A percentile compares a stretch with the other conserved stretches of the same genome.
These are phyloP conservation scores for Trametopsis cervina DNA, from an alignment of 768 basidiomycete genomes.

Conservation along the genomic window DNA sequence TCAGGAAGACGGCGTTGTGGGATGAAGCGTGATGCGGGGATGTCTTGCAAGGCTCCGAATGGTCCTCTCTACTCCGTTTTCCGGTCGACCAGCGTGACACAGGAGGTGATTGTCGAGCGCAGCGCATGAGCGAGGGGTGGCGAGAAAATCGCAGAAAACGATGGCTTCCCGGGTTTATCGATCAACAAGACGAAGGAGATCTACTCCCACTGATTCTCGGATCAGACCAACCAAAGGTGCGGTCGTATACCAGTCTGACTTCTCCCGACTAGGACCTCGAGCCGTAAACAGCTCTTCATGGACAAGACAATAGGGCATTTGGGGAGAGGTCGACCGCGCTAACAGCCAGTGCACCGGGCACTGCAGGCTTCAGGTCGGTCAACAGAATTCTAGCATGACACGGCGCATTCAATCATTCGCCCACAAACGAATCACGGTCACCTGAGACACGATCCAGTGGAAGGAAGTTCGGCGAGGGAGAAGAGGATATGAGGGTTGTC, in stretches of 20 bases:
- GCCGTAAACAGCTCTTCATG: neutral
- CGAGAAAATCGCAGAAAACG: neutral
- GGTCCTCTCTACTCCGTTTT: too few relatives aligned
- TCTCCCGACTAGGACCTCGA: neutral
- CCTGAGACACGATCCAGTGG: neutral
- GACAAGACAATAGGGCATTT: neutral
- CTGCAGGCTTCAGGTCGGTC: neutral
- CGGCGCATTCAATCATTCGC: neutral
- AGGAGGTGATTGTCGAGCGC: neutral
- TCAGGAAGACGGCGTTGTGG: too few relatives aligned
- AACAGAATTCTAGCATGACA: neutral
- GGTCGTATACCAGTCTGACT: neutral
- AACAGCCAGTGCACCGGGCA: slow-evolving; percentile 34
- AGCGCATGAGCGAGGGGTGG: slow-evolving; percentile 1
- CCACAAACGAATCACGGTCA: neutral
- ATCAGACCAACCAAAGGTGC: neutral
- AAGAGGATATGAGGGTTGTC: neutral
- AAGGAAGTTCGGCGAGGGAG: neutral
- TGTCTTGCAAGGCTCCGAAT: too few relatives aligned
- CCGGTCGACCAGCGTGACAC: neutral
- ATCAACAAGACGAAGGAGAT: slow-evolving; percentile 8
- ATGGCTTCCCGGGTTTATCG: neutral
- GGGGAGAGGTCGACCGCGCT: slow-evolving; percentile 5
- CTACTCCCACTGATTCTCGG: slow-evolving; percentile 9
- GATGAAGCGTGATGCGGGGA: neutral